Evolutionary conservation across 108 stramenopile genomes (phyloP).

Genomic region (Thalassiosira profunda): DNA sequence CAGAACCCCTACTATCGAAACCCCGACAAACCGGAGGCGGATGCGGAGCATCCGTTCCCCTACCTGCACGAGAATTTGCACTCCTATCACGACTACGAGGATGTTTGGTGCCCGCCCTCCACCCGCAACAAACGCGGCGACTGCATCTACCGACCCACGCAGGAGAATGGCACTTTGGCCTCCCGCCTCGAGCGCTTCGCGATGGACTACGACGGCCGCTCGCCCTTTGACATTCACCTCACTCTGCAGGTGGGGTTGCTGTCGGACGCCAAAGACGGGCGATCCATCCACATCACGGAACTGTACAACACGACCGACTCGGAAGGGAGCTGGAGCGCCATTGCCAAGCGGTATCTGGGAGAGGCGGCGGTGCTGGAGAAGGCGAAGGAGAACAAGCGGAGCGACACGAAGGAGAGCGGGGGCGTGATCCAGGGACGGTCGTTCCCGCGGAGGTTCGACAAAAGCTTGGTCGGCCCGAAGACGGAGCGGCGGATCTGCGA

Average conservation of each 20-base stretch:
- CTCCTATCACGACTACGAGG: constrained; percentile 1
- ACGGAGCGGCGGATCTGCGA: constrained; percentile 21
- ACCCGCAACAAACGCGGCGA: constrained; percentile 14
- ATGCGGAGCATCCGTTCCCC: constrained; percentile 25
- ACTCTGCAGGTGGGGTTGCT: constrained; percentile 20
- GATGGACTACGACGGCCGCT: constrained; percentile 22
- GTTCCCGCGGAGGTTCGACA: constrained; percentile 18
- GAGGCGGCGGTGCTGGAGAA: constrained; percentile 3
- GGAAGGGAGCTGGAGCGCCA: constrained; percentile 13
- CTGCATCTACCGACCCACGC: constrained; percentile 3
- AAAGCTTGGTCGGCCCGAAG: constrained; percentile 4
- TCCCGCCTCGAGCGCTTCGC: constrained; percentile 25
- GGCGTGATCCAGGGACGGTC: constrained; percentile 30
- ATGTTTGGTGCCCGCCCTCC: constrained; percentile 2
- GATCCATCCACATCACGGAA: constrained; percentile 21
- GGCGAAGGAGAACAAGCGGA: neutral
- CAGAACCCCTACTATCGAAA: constrained; percentile 17
- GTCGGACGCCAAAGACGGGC: constrained; percentile 7
- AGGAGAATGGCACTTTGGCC: constrained; percentile 27
- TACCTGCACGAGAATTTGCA: constrained; percentile 1
- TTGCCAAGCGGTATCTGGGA: constrained; percentile 23
- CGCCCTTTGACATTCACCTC: constrained; percentile 24
- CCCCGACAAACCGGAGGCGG: neutral
- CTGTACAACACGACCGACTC: constrained; percentile 32
- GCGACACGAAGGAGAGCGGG: neutral